Evolutionary conservation across 305 asterid species (phyloP).

Genomic region (Fraxinus ornus): DNA sequence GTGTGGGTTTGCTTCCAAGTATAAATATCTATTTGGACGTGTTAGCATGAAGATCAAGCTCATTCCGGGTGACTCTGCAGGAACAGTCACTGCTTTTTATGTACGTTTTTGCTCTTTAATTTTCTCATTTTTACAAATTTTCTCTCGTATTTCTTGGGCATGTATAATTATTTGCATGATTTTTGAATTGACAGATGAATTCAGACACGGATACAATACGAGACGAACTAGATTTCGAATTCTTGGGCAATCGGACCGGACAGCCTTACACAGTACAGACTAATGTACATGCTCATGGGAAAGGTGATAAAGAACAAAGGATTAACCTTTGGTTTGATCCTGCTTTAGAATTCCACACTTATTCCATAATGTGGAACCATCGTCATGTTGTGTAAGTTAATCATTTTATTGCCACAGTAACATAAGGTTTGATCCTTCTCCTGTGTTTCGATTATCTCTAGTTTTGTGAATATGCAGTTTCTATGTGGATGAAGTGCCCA

Average conservation of each 20-base stretch:
- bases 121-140: not conserved
- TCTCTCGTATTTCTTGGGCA: not conserved
- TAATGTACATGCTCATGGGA: slow-evolving; percentile 60
- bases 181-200: slow-evolving; percentile 44
- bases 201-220: slow-evolving; percentile 48
- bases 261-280: slow-evolving; percentile 76
- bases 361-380: slow-evolving; percentile 53
- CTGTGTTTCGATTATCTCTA: not conserved
- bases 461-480: slow-evolving; percentile 20
- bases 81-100: slow-evolving; percentile 88
- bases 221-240: slow-evolving; percentile 77
- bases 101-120: slow-evolving; percentile 32
- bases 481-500: slow-evolving; percentile 53
- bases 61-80: slow-evolving; percentile 90
- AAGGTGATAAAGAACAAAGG: slow-evolving; percentile 65
- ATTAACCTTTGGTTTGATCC: slow-evolving; percentile 79
- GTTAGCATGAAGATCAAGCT: slow-evolving; percentile 92
- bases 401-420: not conserved
- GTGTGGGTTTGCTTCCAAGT: slow-evolving; percentile 76
- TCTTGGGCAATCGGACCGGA: slow-evolving; percentile 72
- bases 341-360: slow-evolving; percentile 50
- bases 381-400: slow-evolving; percentile 41
- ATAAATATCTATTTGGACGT: slow-evolving; percentile 61
- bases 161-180: not conserved
- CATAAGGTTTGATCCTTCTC: not conserved